phyloP scores from a whole-genome alignment of 805 yeast genomes.

The Schwanniomyces vanrijiae region DNA sequence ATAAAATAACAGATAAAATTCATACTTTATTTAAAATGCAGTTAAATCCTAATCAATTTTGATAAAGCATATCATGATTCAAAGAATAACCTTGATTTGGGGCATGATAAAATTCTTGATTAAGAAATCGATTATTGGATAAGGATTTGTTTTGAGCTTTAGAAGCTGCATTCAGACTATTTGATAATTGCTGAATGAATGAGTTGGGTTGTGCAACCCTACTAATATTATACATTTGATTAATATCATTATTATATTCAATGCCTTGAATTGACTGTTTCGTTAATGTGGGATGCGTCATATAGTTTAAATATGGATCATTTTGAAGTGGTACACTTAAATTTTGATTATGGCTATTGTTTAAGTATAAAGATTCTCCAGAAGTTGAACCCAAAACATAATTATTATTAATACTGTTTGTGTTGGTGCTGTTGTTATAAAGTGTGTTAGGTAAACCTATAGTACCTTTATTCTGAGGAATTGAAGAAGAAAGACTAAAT shows the following conservation, averaged over 20 bases:
- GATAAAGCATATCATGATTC: background rate
- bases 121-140: background rate
- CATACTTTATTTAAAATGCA: background rate
- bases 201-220: background rate
- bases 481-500: background rate
- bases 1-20: background rate
- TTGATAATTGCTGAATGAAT: background rate
- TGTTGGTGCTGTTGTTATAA: background rate
- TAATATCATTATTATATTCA: background rate
- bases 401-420: background rate
- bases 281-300: background rate
- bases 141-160: background rate
- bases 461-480: background rate
- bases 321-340: background rate
- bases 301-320: background rate
- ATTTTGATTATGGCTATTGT: background rate
- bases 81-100: background rate
- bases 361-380: background rate
- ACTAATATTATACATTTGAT: background rate
- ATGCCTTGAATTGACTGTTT: background rate
- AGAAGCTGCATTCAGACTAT: background rate
- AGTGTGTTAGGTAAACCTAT: background rate
- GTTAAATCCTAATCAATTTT: background rate
- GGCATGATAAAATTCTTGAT: background rate
- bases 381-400: constrained; percentile 3